Evolutionary conservation across 192 early-diverging fungal species (phyloP), one percentile per base, ranked within the genome.

Genomic region (Linnemannia schmuckeri): DNA sequence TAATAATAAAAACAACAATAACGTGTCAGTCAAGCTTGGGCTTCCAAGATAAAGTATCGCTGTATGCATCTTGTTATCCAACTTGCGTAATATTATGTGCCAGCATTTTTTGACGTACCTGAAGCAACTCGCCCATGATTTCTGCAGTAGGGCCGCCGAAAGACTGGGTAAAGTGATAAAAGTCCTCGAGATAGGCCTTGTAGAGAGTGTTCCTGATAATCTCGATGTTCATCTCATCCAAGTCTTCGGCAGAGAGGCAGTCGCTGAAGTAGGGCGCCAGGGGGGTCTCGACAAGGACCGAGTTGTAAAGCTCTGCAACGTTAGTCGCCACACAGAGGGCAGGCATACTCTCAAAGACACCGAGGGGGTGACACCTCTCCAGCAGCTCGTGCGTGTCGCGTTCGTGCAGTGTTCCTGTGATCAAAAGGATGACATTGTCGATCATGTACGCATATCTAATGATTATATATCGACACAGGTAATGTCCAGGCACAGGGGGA

Each of bases 211-310:
- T 99, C 80, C 99, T 94, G 87, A 99, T 99, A 75, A 99, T 99
- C 87, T 99, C 99, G 92, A 99, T 99, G 90, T 99, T 99, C 88
- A 99, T 93, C 91, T 99, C 99, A 87, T 99, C 97, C 77, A 99
- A 89, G 88, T 99, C 99, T 81, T 98, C 96, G 49, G 98, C 98
- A 20, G 96, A 97, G 38, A 99, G 90, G 78, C 97, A 99, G 87
- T 99, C 97, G 80, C 96, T 94, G 89, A 99, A 99, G 86, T 99
- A 99, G 72, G 97, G 96, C 1, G 98, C 99, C 95, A 85, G 89
- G 37, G 98, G 99, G 35, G 99, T 97, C 88, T 99, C 99, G 7
- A 99, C 95, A 85, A 99, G 85, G 4, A 99, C 98, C 10, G 98
- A 99, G 90, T 93, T 96, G 90, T 97, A 99, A 42, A 99, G 89